A percentile compares a stretch with the other conserved stretches of the same genome.
Conservation (phyloP, 176 grass and related monocot genomes). For the Tuctoria greenei region DNA sequence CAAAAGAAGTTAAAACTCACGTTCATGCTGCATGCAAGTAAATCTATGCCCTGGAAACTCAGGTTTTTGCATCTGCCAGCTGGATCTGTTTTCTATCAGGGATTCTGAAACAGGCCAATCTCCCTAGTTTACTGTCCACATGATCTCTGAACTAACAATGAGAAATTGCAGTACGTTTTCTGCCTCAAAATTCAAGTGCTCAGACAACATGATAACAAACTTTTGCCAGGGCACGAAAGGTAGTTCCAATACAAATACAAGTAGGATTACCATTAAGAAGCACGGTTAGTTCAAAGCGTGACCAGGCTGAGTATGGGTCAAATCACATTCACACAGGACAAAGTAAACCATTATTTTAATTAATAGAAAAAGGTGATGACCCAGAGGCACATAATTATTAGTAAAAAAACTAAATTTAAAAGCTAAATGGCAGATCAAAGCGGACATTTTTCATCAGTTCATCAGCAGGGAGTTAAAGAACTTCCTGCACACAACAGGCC, state of each 20-base stretch:
- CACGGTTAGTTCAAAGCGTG: background rate
- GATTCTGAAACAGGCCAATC: background rate
- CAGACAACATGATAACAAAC: background rate
- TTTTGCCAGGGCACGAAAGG: background rate
- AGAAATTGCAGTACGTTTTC: background rate
- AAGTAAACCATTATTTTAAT: background rate
- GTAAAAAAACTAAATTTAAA: background rate
- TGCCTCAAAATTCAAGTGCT: background rate
- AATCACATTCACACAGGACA: background rate
- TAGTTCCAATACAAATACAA: background rate
- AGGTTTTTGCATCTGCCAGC: background rate
- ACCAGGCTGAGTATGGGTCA: background rate
- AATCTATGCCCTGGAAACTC: background rate
- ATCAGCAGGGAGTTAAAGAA: conserved; percentile 11
- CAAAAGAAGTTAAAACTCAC: background rate
- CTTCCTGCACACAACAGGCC: background rate
- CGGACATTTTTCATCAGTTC: background rate
- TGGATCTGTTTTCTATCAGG: background rate
- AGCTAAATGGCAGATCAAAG: background rate
- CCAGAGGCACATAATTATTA: background rate
- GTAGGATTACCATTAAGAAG: background rate
- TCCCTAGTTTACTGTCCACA: background rate
- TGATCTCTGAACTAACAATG: background rate
- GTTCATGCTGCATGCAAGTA: background rate
- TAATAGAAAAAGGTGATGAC: background rate